phyloP scores from a whole-genome alignment of 129 eudicot species.

The Helianthus tuberosus region DNA sequence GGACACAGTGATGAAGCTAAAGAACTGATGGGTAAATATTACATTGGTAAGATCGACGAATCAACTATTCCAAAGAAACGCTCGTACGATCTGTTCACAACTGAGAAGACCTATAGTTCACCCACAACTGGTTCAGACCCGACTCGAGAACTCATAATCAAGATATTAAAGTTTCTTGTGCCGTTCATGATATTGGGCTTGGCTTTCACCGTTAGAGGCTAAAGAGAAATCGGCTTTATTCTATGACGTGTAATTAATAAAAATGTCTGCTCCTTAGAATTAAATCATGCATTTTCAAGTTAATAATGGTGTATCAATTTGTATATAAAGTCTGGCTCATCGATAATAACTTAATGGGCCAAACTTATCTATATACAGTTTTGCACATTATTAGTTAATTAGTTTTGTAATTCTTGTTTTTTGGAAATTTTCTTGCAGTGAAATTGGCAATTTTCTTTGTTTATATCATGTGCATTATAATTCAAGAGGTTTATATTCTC shows the following conservation, averaged over 20 bases:
- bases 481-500: too few species aligned
- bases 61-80: conserved; percentile 18
- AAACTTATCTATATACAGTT: too few species aligned
- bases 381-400: too few species aligned
- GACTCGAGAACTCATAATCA: conserved; percentile 4
- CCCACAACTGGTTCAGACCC: conserved; percentile 7
- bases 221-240: not conserved
- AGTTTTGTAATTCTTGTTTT: too few species aligned
- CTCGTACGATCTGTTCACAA: not conserved
- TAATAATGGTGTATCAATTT: not conserved
- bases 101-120: not conserved
- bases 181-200: conserved; percentile 28
- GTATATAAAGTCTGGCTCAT: not conserved
- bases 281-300: not conserved
- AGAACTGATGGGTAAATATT: conserved; percentile 20
- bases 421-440: too few species aligned
- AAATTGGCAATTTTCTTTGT: too few species aligned
- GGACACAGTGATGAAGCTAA: conserved; percentile 15
- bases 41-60: conserved; percentile 19
- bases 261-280: not conserved
- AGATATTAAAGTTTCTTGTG: conserved; percentile 21
- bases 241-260: not conserved
- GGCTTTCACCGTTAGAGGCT: conserved; percentile 16
- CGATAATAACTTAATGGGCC: too few species aligned
- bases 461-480: too few species aligned